Percentiles rank a stretch among this genome's conserved stretches.
Evolutionary conservation across 208 protist genomes (phyloP).

Genomic region (Leishmania tarentolae): DNA sequence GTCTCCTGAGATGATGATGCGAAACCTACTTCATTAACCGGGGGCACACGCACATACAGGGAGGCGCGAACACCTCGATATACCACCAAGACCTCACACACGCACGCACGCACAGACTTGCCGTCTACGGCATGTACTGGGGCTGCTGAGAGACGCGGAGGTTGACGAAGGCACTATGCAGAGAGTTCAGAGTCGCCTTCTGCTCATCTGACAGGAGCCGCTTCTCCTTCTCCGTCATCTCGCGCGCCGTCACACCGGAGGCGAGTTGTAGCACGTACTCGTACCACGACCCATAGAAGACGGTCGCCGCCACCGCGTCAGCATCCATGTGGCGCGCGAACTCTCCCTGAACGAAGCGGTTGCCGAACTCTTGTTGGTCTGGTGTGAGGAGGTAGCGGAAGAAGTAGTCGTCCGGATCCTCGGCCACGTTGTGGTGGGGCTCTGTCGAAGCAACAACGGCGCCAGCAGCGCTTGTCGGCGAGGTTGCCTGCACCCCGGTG

Average conservation of each 20-base stretch:
- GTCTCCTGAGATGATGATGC: neutral
- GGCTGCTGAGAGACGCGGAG: slow-evolving; percentile 34
- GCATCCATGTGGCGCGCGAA: slow-evolving; percentile 80
- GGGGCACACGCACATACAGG: neutral
- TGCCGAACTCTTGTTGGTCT: slow-evolving; percentile 82
- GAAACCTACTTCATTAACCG: too few species aligned
- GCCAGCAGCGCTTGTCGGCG: neutral
- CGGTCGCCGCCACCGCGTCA: slow-evolving; percentile 51
- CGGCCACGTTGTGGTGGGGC: neutral
- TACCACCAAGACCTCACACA: neutral
- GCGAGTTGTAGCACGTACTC: slow-evolving; percentile 82
- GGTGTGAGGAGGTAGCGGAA: slow-evolving; percentile 61
- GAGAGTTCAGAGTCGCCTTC: slow-evolving; percentile 67
- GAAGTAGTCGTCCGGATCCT: slow-evolving; percentile 39
- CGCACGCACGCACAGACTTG: neutral
- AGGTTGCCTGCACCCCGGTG: slow-evolving; percentile 27
- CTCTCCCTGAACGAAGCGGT: slow-evolving; percentile 82
- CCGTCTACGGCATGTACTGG: slow-evolving; percentile 36
- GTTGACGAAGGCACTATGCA: slow-evolving; percentile 51
- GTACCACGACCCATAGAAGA: slow-evolving; percentile 90
- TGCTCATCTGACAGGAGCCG: slow-evolving; percentile 77
- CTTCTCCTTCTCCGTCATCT: slow-evolving; percentile 76
- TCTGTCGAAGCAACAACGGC: neutral
- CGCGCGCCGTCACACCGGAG: slow-evolving; percentile 66
- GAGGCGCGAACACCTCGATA: neutral